Conservation (phyloP, 306 rosid genomes). For the Vicia sativa region DNA sequence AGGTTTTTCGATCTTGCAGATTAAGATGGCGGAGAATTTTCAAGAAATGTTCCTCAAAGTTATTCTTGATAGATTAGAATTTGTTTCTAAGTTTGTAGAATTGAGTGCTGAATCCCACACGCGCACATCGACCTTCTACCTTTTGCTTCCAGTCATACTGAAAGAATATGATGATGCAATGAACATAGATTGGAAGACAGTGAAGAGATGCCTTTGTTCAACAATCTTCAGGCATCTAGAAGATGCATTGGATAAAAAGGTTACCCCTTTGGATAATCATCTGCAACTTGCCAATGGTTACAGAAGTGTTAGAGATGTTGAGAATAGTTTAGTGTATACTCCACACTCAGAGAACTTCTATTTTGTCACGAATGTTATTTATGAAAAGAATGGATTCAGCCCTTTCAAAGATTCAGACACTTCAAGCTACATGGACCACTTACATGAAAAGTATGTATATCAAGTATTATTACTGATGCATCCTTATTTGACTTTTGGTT, state of each 20-base stretch:
- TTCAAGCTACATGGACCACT: constrained; percentile 57
- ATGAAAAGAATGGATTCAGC: constrained; percentile 62
- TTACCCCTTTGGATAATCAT: constrained; percentile 32
- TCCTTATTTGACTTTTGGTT: constrained; percentile 34
- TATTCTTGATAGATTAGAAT: constrained; percentile 79
- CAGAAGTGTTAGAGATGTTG: constrained; percentile 57
- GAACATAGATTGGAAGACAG: constrained; percentile 73
- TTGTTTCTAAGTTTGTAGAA: constrained; percentile 60
- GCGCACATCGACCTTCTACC: constrained; percentile 67
- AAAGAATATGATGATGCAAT: constrained; percentile 43
- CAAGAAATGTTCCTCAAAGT: constrained; percentile 93
- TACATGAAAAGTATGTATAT: constrained; percentile 49
- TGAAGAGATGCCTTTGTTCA: constrained; percentile 76
- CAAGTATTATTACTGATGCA: constrained; percentile 3
- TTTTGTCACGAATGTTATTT: constrained; percentile 55
- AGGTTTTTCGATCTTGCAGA: constrained; percentile 52
- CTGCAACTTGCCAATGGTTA: constrained; percentile 72
- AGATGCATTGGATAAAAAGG: constrained; percentile 30
- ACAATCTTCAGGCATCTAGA: constrained; percentile 65
- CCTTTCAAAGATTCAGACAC: constrained; percentile 47
- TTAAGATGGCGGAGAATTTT: constrained; percentile 72
- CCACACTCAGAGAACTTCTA: constrained; percentile 58
- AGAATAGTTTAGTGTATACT: constrained; percentile 79
- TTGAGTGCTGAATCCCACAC: constrained; percentile 48
- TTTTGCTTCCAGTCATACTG: constrained; percentile 79